Evolutionary conservation across 768 basidiomycete species (phyloP).

Genomic region (Cystofilobasidium ferigula): DNA sequence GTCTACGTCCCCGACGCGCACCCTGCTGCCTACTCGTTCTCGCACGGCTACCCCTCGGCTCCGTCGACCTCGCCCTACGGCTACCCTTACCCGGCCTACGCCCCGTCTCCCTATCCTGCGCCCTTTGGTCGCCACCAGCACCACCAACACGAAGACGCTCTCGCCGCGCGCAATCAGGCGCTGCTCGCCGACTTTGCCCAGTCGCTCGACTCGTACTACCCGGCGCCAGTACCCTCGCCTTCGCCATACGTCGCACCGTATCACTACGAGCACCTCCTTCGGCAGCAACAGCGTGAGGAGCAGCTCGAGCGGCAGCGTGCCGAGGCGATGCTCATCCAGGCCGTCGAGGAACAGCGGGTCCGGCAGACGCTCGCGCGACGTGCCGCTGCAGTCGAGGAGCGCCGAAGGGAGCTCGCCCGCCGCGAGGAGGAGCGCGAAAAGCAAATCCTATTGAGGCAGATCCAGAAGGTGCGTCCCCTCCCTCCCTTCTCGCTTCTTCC

Average conservation of each 20-base stretch:
- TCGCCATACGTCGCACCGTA: background rate
- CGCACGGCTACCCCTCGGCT: background rate
- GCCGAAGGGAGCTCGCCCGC: background rate
- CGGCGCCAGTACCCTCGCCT: background rate
- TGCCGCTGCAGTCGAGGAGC: background rate
- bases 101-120: background rate
- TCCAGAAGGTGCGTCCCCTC: background rate
- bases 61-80: background rate
- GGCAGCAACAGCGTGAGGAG: background rate
- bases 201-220: background rate
- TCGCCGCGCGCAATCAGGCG: conserved; percentile 2
- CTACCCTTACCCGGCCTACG: background rate
- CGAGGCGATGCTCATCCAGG: background rate
- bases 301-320: background rate
- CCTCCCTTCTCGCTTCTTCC: background rate
- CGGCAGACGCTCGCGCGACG: too few species aligned
- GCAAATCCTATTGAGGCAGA: background rate
- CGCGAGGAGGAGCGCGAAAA: background rate
- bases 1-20: conserved; percentile 12
- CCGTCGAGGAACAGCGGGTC: background rate
- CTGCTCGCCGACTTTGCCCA: conserved; percentile 4
- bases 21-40: background rate
- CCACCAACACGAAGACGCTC: background rate
- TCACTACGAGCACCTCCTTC: background rate
- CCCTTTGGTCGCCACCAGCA: too few species aligned